These are phyloP conservation scores for Populus ilicifolia DNA, from an alignment of 345 rosid genomes.

Conservation along the genomic window DNA sequence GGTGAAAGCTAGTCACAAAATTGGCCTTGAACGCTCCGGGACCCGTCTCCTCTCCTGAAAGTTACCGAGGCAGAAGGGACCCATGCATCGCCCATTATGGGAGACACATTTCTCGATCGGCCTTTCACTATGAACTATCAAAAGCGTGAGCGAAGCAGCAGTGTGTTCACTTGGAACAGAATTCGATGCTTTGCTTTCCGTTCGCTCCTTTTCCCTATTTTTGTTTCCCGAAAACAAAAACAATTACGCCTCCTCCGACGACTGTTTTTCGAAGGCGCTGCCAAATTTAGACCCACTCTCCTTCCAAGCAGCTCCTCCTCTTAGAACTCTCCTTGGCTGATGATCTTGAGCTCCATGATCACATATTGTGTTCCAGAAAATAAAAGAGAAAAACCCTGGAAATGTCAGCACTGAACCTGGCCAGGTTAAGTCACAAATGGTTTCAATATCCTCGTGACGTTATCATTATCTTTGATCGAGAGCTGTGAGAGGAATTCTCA, in stretches of 20 bases:
- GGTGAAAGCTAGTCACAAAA: constrained; percentile 15
- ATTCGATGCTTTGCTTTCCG: constrained; percentile 37
- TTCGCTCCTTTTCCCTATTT: constrained; percentile 11
- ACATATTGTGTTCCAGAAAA: too few species aligned
- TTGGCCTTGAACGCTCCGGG: constrained; percentile 19
- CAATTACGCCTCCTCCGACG: background rate
- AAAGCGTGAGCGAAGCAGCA: constrained; percentile 8
- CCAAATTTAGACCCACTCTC: constrained; percentile 16
- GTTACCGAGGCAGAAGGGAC: constrained; percentile 37
- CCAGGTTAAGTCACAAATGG: too few species aligned
- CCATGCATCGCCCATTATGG: constrained; percentile 56
- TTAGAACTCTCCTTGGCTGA: background rate
- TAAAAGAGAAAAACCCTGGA: too few species aligned
- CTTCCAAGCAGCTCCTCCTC: background rate
- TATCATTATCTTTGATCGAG: too few species aligned
- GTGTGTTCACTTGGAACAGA: constrained; percentile 7
- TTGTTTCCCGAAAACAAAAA: constrained; percentile 10
- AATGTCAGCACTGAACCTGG: too few species aligned
- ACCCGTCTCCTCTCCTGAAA: constrained; percentile 20
- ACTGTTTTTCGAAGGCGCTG: background rate
- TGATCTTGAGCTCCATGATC: too few species aligned
- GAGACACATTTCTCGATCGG: constrained; percentile 41
- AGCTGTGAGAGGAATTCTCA: too few species aligned
- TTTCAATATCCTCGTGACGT: too few species aligned
- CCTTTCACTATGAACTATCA: constrained; percentile 13